These are phyloP conservation scores for Eucalyptus erythrocorys DNA, from an alignment of 345 rosid species.

Conservation along the genomic window DNA sequence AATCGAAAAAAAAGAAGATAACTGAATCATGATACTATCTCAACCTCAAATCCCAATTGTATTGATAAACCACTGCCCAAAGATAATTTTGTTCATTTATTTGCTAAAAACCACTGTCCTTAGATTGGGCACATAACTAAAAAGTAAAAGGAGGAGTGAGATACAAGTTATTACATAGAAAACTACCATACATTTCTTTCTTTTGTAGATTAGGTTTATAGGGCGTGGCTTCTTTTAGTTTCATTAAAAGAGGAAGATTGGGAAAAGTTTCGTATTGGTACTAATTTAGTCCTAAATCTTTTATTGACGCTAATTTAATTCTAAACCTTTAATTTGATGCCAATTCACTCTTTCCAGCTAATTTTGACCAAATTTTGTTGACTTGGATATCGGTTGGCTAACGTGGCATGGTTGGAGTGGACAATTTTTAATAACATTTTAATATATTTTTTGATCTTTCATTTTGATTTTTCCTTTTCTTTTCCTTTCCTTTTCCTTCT, in stretches of 20 bases:
- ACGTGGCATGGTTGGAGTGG: accelerated
- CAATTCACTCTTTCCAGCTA: accelerated
- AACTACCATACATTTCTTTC: background rate
- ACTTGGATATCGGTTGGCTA: no score
- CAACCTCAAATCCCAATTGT: background rate
- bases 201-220: background rate
- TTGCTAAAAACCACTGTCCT: background rate
- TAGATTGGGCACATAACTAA: background rate
- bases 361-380: no score
- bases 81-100: no score
- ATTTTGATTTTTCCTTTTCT: no score
- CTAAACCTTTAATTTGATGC: no score
- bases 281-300: no score
- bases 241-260: background rate
- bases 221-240: background rate
- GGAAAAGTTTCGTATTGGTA: background rate
- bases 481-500: no score
- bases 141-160: background rate
- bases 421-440: no score
- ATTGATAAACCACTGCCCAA: background rate
- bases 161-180: background rate
- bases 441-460: no score
- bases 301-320: no score
- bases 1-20: background rate
- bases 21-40: background rate